Base-by-base conservation (phyloP, 805 yeast genomes). In the Candida glaebosa region DNA sequence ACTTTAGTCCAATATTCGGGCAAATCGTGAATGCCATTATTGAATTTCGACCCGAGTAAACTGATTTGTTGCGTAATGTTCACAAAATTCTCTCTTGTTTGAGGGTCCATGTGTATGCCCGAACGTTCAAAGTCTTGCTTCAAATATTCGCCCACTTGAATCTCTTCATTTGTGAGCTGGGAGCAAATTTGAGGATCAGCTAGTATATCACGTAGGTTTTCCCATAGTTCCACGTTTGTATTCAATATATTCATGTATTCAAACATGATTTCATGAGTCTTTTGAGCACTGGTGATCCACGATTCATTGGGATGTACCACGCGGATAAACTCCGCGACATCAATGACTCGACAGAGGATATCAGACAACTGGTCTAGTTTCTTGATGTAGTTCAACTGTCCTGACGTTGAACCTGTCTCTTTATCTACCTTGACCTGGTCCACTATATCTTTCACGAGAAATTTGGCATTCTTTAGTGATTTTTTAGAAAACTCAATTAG, bases 241-340 rank as follows among this genome's bases (percentile, higher is more conserved):
- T 93, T 93, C 34, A 93, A 69, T 40, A 84, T 76, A 61, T 89
- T 93, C 99, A 93, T 93, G 61, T 83, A 90, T 55, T 89, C 95
- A 61, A 84, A 91, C 85, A 91, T 79, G 48, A 79, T 71, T 51
- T 87, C 95, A 57, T 91, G 96, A 28, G 93, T 84, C 34, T 76
- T 73, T 55, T 91, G 96, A 1, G 99, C 96, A 1, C 89, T 90
- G 31, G 71, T 72, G 8, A 84, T 73, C 73, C 87, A 88, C 14
- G 68, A 61, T 38, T 68, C 68, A 48, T 82, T 76, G 1, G 98
- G 97, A 57, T 91, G 98, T 1, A 84, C 81, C 18, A 88, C 89
- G 36, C 98, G 69, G 20, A 93, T 79, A 64, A 91, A 91, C 52
- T 90, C 98, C 28, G 96, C 91, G 38, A 91, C 75, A 61, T 93